phyloP scores from a whole-genome alignment of 129 eudicot species.

The Centrapalus pauciflorus region DNA sequence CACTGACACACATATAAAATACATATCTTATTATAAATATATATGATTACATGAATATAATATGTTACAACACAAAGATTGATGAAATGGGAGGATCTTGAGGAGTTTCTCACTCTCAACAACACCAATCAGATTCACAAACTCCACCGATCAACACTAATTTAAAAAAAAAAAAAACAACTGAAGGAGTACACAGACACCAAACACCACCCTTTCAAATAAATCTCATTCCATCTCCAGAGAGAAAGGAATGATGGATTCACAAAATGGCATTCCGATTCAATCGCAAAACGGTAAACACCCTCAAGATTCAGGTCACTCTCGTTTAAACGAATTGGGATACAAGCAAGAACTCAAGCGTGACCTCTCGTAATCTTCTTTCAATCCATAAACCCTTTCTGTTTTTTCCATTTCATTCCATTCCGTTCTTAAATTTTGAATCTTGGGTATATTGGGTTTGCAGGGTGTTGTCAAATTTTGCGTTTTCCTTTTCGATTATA shows the following conservation, averaged over 20 bases:
- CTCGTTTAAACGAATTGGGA: constrained; percentile 63
- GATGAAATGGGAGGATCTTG: neutral
- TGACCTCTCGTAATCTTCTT: constrained; percentile 77
- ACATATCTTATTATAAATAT: neutral
- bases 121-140: neutral
- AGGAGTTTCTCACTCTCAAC: constrained; percentile 6
- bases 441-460: constrained; percentile 17
- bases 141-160: constrained; percentile 2
- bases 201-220: neutral
- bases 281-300: constrained; percentile 14
- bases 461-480: constrained; percentile 96
- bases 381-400: neutral
- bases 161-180: too few species aligned
- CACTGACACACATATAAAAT: neutral
- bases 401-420: neutral
- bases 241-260: constrained; percentile 23
- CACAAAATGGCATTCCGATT: constrained; percentile 15
- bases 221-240: neutral
- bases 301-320: constrained; percentile 65
- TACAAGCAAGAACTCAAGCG: constrained; percentile 99
- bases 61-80: neutral
- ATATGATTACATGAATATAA: neutral
- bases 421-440: neutral
- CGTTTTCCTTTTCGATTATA: constrained; percentile 89
- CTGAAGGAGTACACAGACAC: too few species aligned